Conservation (phyloP, 306 rosid genomes). For the Malus sieversii region DNA sequence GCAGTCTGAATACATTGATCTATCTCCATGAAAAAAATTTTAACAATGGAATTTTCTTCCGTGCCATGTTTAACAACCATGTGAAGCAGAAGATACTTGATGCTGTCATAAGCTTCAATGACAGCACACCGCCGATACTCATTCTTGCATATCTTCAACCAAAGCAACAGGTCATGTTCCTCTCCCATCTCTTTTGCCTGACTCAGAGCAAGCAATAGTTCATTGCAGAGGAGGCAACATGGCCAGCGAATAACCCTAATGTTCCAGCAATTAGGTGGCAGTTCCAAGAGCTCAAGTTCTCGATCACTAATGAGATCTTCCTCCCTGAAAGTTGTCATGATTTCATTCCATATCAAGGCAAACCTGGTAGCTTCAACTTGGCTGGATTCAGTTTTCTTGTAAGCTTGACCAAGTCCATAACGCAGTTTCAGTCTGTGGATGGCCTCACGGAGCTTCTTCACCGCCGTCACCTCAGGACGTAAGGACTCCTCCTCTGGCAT, state of each 20-base stretch:
- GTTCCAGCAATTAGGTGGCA: constrained; percentile 75
- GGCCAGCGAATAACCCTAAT: constrained; percentile 96
- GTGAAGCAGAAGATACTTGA: constrained; percentile 42
- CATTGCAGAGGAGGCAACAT: constrained; percentile 68
- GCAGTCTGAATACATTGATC: constrained; percentile 35
- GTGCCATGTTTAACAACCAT: constrained; percentile 37
- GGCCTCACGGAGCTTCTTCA: constrained; percentile 76
- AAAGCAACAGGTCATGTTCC: constrained; percentile 42
- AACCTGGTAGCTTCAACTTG: constrained; percentile 73
- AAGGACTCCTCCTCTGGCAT: constrained; percentile 55
- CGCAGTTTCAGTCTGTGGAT: constrained; percentile 67
- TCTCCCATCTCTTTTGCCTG: constrained; percentile 64
- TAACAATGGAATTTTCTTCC: constrained; percentile 51
- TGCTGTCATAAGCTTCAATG: constrained; percentile 78
- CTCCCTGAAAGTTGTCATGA: constrained; percentile 77
- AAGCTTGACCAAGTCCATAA: constrained; percentile 70
- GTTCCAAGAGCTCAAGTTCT: constrained; percentile 72
- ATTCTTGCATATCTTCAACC: constrained; percentile 77
- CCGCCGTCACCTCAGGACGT: constrained; percentile 32
- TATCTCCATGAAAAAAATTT: constrained; percentile 38
- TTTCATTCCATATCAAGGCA: constrained; percentile 97
- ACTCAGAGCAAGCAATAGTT: constrained; percentile 74
- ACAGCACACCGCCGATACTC: constrained; percentile 90
- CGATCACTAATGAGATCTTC: constrained; percentile 81
- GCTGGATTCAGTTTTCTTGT: constrained; percentile 72